These are phyloP conservation scores for Acanthamoeba sp. DNA, from an alignment of 208 protist species.

Conservation along the genomic window DNA sequence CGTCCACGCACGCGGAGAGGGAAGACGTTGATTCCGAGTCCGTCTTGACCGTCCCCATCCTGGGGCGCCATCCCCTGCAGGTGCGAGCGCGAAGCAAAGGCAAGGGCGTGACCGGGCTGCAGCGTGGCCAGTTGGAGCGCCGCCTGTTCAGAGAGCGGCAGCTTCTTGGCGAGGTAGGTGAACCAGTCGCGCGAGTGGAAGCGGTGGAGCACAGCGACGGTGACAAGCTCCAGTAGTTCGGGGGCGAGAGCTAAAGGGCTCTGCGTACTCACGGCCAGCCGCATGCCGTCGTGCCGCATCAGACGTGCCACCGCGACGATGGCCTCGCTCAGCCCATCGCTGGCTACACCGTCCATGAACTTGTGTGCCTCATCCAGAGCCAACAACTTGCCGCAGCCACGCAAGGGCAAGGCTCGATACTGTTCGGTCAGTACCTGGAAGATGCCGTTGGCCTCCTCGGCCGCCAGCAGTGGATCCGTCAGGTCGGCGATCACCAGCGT, in stretches of 20 bases:
- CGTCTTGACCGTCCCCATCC: neutral
- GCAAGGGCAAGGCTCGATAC: neutral
- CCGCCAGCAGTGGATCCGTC: constrained; percentile 58
- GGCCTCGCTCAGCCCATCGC: constrained; percentile 56
- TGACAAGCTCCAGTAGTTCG: constrained; percentile 73
- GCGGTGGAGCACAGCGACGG: constrained; percentile 63
- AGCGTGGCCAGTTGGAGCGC: neutral
- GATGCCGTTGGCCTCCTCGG: constrained; percentile 71
- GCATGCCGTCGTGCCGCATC: constrained; percentile 75
- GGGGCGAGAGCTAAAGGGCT: constrained; percentile 45
- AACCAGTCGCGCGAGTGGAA: constrained; percentile 78
- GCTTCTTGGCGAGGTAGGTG: constrained; percentile 70
- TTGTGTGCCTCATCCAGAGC: constrained; percentile 77
- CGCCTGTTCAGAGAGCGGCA: constrained; percentile 20
- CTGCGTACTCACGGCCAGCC: constrained; percentile 70
- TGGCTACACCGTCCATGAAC: neutral
- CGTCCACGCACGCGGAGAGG: neutral
- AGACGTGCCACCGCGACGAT: constrained; percentile 66
- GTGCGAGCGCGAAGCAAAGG: constrained; percentile 23
- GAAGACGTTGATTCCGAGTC: constrained; percentile 7
- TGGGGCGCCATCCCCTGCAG: neutral
- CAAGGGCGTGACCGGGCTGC: neutral
- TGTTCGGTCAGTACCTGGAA: constrained; percentile 71
- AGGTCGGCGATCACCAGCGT: constrained; percentile 66
- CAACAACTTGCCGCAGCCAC: constrained; percentile 48